Base-by-base conservation (phyloP, 306 rosid species). In the Cucumis sativus region DNA sequence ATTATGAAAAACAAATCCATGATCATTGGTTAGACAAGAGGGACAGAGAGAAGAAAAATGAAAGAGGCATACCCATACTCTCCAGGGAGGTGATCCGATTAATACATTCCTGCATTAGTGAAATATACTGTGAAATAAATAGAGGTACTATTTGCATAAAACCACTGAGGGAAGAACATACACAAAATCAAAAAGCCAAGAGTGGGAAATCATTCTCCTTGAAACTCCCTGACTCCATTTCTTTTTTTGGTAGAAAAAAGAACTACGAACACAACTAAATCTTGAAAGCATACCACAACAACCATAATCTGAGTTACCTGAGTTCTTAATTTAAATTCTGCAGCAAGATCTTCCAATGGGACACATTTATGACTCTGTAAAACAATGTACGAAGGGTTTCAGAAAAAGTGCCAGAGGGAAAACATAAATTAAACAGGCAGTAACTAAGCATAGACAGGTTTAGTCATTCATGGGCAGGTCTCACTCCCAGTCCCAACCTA, bases 331-430 rank as follows among this genome's bases (percentile, higher is more conserved):
- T 86, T 91, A 75, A 91, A 92, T 80, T 96, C 99, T 60, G 98
- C 97, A 82, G 99, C 98, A 82, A 96, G 92, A 78, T 96, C 98
- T 85, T 96, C 99, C 70, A 96, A 86, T 65, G 92, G 97, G 78
- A 96, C 89, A 80, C 99, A 92, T 86, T 96, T 96, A 58, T 91
- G 88, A 77, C 83, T 89, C 99, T 96, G 96, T 84, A 84, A 69
- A 59, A 76, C 77, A 65, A 79, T 13, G 78, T 45, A 47, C 18
- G 33, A 73, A 33, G 63, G 30, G 28, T 33, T 17, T 51, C 39
- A 71, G 76, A 30, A 52, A 51, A 17, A 30, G 30, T 28, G 25
- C 49, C 3, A 5, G 11, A 17, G 1, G 30, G 77, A 30, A 52
- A 54, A 6, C 63, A 18, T 52, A 73, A 30, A 30, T 33, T 52